Base-by-base conservation (phyloP, 306 rosid genomes). In the Pueraria montana region DNA sequence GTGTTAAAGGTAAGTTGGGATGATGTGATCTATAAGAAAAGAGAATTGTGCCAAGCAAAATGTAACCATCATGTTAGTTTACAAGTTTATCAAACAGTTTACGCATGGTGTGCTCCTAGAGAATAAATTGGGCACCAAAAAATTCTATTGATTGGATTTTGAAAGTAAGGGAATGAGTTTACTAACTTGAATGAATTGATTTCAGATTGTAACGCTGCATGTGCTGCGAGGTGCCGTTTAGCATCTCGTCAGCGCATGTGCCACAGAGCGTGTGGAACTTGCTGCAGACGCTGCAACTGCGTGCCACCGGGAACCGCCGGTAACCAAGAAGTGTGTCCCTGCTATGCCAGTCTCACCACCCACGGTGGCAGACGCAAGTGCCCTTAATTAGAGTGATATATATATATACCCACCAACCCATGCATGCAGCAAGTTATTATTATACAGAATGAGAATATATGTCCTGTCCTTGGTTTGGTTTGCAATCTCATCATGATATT, bases 281-380 rank as follows among this genome's bases (percentile, higher is more conserved):
- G 97, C 84, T 92, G 97, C 34, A 38, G 13, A 1, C 87, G 91
- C 17, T 90, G 97, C 80, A 74, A 74, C 66, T 92, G 98, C 14
- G 98, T 94, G 12, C 94, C 98, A 1, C 92, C 95, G 0, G 98
- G 94, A 45, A 90, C 95, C 52, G 27, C 89, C 11, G 92, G 91
- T 11, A 85, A 91, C 93, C 91, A 89, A 30, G 88, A 92, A 20
- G 42, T 20, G 6, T 92, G 98, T 56, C 91, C 95, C 30, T 94
- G 97, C 88, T 94, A 94, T 17, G 85, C 82, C 71, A 86, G 70
- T 30, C 87, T 87, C 85, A 94, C 87, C 62, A 94, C 98, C 50
- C 97, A 85, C 13, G 94, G 88, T 4, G 92, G 91, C 77, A 78
- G 53, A 59, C 93, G 72, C 90, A 94, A 94, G 84, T 94, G 95